Evolutionary conservation across 768 basidiomycete species (phyloP).

Genomic region (Galerina sulciceps): DNA sequence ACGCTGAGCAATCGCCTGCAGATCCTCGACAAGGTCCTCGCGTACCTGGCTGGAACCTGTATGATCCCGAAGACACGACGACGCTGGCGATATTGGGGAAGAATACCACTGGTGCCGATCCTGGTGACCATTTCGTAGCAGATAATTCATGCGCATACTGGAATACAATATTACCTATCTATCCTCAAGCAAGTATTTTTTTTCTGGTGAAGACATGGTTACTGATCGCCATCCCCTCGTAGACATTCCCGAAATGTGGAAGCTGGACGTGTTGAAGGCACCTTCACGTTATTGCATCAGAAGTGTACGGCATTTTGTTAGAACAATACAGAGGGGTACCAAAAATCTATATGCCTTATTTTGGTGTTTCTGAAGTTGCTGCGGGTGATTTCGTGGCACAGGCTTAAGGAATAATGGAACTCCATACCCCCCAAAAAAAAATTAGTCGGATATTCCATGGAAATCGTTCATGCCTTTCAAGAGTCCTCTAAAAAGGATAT

Average conservation of each 20-base stretch:
- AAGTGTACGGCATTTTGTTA: too few species aligned
- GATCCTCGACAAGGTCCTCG: conserved; percentile 32
- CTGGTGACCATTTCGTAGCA: conserved; percentile 29
- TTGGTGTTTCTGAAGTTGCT: too few species aligned
- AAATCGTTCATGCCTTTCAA: too few species aligned
- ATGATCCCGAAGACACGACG: conserved; percentile 25
- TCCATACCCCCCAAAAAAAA: too few species aligned
- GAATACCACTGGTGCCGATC: conserved; percentile 25
- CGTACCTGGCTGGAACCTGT: conserved; percentile 33
- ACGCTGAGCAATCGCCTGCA: conserved; percentile 2
- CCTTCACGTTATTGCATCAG: too few species aligned
- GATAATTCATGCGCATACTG: conserved; percentile 34
- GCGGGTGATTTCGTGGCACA: too few species aligned
- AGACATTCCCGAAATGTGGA: conserved; percentile 31
- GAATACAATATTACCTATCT: conserved; percentile 33
- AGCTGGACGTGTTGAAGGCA: conserved; percentile 28
- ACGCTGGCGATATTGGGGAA: conserved; percentile 33
- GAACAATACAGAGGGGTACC: too few species aligned
- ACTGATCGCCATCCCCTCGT: background rate
- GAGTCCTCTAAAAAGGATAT: too few species aligned
- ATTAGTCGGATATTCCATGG: too few species aligned
- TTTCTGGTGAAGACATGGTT: background rate
- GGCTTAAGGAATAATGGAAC: too few species aligned
- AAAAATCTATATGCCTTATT: too few species aligned
- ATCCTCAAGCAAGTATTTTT: conserved; percentile 26